Evolutionary conservation across 768 basidiomycete genomes (phyloP).

Genomic region (Pleurotus cornucopiae): DNA sequence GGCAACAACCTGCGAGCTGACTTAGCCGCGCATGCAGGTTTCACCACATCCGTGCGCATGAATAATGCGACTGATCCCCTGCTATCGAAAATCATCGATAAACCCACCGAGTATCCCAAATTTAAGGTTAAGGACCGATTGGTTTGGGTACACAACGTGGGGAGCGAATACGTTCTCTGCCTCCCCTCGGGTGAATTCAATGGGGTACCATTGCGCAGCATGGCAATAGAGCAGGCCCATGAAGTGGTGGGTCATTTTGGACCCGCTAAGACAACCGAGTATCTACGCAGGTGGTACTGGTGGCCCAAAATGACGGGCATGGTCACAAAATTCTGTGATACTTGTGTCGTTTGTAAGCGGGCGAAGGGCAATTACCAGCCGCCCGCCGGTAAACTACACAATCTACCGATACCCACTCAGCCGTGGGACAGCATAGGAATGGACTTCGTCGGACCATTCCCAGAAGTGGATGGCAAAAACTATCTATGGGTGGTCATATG

Average conservation of each 20-base stretch:
- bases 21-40: too few relatives aligned
- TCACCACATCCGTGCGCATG: too few relatives aligned
- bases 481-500: slow-evolving; percentile 28
- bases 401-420: slow-evolving; percentile 19
- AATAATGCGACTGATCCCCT: too few relatives aligned
- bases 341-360: slow-evolving; percentile 19
- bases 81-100: too few relatives aligned
- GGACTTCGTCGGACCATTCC: slow-evolving; percentile 22
- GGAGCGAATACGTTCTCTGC: too few relatives aligned
- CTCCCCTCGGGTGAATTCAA: too few relatives aligned
- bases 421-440: slow-evolving; percentile 36
- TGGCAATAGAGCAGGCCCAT: slow-evolving; percentile 9
- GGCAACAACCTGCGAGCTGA: too few relatives aligned
- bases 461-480: slow-evolving; percentile 18
- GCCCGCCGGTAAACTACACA: slow-evolving; percentile 24
- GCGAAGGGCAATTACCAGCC: slow-evolving; percentile 14
- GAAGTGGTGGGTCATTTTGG: background rate
- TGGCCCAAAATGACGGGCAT: slow-evolving; percentile 19
- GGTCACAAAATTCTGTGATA: slow-evolving; percentile 16
- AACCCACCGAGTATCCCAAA: too few relatives aligned
- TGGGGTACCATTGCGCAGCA: background rate
- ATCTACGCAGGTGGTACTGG: slow-evolving; percentile 25
- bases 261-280: background rate
- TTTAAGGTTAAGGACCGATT: background rate
- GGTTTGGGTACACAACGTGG: too few relatives aligned